phyloP scores from a whole-genome alignment of 2,329 filamentous ascomycete species.

The Fusarium nygamai region DNA sequence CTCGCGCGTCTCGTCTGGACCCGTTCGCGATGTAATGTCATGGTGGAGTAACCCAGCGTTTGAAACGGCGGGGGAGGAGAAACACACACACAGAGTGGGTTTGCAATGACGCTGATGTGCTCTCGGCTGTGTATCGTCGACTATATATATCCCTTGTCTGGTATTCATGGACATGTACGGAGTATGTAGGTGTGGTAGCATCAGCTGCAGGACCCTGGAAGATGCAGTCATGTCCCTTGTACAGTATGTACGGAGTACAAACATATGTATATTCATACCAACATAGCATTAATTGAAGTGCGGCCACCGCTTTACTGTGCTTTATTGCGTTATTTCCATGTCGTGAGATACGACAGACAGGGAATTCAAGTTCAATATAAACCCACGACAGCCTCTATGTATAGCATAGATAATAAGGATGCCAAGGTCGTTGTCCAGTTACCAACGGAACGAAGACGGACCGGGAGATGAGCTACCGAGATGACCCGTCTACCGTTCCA shows the following conservation, averaged over 20 bases:
- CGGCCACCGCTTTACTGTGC: constrained; percentile 1
- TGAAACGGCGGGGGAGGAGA: constrained; percentile 35
- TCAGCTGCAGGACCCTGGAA: constrained; percentile 11
- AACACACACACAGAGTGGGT: constrained; percentile 2
- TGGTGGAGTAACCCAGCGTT: constrained; percentile 23
- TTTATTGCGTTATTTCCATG: constrained; percentile 1
- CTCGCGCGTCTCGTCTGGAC: constrained; percentile 2
- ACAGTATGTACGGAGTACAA: no score
- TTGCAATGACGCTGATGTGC: constrained; percentile 12
- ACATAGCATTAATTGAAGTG: background rate
- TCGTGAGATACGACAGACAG: constrained; percentile 1
- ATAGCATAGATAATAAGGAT: background rate
- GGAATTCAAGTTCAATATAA: background rate
- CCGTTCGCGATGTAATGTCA: constrained; percentile 15
- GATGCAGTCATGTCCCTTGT: background rate
- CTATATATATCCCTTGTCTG: constrained; percentile 14
- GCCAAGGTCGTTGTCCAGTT: background rate
- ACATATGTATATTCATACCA: background rate
- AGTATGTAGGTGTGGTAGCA: constrained; percentile 8
- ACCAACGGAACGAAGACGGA: background rate
- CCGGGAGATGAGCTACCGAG: constrained; percentile 4
- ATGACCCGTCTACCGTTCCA: background rate
- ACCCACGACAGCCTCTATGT: background rate
- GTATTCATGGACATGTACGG: constrained; percentile 3
- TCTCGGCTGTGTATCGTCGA: constrained; percentile 8